Base-by-base conservation (phyloP, 2,329 filamentous ascomycete species). In the Trichoderma cornu-damae region DNA sequence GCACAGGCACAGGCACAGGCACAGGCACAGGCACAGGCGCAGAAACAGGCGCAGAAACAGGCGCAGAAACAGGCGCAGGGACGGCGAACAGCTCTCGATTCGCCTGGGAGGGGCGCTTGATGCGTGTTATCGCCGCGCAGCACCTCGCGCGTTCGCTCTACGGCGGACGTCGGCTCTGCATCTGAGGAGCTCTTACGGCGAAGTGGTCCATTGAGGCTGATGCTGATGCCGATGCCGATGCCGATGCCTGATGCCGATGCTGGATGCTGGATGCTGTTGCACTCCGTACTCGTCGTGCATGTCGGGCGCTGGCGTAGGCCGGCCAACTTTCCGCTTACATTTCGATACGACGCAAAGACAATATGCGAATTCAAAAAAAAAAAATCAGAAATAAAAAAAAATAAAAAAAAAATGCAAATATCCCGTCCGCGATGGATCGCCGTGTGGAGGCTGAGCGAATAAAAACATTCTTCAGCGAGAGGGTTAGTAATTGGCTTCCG, bases 391-490 rank as follows among this genome's bases (percentile, higher is more conserved):
- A n/a, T n/a, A 16, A 37, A 12, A 16, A 37, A 37, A n/a, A 37
- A 6, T 12, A 37, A 37, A 16, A 16, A 6, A 16, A 6, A 40
- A n/a, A 11, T n/a, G 30, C 38, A 28, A 28, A 26, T 14, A n/a
- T n/a, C 22, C 30, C 30, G 48, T 18, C 35, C 16, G 34, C 16
- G 42, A 30, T 46, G 24, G 42, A 46, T 46, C 26, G 26, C 6
- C 24, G 40, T 53, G 50, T 54, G 50, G 50, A 37, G 24, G 52
- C 42, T 55, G 52, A 55, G 42, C 52, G 52, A 55, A 55, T 55
- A 55, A 47, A 46, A 30, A 1, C 7, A 22, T 22, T 42, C n/a
- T 37, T 46, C 24, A 47, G 22, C 52, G 16, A 55, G 28, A 34
- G 24, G 20, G 12, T 42, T 42, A 55, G 37, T 24, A n/a, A n/a